phyloP scores from a whole-genome alignment of 805 yeast species.

The Cyberlindnera subsufficiens region DNA sequence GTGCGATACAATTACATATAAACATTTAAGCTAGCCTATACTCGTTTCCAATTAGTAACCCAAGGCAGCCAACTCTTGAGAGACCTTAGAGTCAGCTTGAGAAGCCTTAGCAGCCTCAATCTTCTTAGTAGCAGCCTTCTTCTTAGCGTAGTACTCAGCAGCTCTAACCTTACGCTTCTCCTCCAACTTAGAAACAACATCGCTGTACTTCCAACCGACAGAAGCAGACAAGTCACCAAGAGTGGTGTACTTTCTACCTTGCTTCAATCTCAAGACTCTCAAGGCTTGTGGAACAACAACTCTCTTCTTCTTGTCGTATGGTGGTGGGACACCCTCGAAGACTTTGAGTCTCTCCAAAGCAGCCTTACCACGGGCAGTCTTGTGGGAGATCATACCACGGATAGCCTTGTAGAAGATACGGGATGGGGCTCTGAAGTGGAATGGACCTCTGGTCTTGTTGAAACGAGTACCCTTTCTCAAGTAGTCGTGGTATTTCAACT shows the following conservation, averaged over 20 bases:
- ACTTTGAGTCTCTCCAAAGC: conserved; percentile 99
- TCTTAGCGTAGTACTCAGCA: conserved; percentile 98
- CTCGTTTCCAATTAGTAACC: conserved; percentile 70
- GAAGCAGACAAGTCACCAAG: conserved; percentile 93
- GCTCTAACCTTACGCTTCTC: conserved; percentile 99
- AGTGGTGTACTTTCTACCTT: conserved; percentile 99
- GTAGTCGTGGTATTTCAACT: conserved; percentile 99
- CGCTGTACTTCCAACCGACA: conserved; percentile 99
- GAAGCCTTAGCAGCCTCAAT: conserved; percentile 79
- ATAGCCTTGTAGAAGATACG: conserved; percentile 99
- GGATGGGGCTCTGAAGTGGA: conserved; percentile 99
- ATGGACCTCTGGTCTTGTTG: conserved; percentile 99
- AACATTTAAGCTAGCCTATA: conserved; percentile 5
- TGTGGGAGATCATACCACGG: conserved; percentile 99
- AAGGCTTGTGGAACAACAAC: conserved; percentile 99
- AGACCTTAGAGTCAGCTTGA: conserved; percentile 84
- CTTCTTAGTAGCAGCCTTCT: conserved; percentile 94
- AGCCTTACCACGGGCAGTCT: conserved; percentile 99
- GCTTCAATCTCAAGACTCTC: conserved; percentile 98
- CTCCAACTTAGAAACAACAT: conserved; percentile 94
- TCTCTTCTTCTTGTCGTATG: conserved; percentile 99
- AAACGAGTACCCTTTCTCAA: conserved; percentile 98
- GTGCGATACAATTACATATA: conserved; percentile 5
- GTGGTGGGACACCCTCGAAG: conserved; percentile 99
- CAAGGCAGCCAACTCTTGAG: conserved; percentile 89